Evolutionary conservation across 768 basidiomycete species (phyloP).

Genomic region (Arthromyces matolae): DNA sequence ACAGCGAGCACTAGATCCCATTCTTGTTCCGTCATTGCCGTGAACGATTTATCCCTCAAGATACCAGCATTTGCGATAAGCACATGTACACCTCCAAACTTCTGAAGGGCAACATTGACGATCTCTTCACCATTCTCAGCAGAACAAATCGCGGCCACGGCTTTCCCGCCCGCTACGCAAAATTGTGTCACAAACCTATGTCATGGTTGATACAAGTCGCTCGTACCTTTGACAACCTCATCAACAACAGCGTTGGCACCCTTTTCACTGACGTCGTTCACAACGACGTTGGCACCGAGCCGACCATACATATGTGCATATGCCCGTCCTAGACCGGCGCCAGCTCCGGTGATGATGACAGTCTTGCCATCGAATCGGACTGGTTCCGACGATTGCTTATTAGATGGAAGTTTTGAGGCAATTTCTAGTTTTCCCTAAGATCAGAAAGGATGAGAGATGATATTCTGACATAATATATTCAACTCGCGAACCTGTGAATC

Average conservation of each 20-base stretch:
- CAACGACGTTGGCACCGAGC: slow-evolving; percentile 93
- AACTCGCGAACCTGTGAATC: slow-evolving; percentile 45
- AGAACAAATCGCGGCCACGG: slow-evolving; percentile 76
- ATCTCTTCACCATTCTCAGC: slow-evolving; percentile 91
- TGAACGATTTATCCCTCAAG: slow-evolving; percentile 89
- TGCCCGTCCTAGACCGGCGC: slow-evolving; percentile 87
- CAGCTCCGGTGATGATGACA: slow-evolving; percentile 91
- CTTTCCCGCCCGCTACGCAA: slow-evolving; percentile 93
- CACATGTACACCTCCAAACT: slow-evolving; percentile 85
- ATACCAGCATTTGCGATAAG: slow-evolving; percentile 94
- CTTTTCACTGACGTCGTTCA: slow-evolving; percentile 92
- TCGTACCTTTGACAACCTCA: slow-evolving; percentile 76
- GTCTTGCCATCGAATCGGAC: slow-evolving; percentile 89
- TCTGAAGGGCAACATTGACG: slow-evolving; percentile 80
- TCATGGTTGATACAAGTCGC: no score
- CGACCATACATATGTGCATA: slow-evolving; percentile 91
- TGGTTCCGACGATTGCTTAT: slow-evolving; percentile 61
- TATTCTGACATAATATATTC: not conserved
- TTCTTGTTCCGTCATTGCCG: slow-evolving; percentile 83
- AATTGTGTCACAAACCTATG: no score
- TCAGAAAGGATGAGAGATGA: not conserved
- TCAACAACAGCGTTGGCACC: slow-evolving; percentile 79
- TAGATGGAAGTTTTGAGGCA: slow-evolving; percentile 61
- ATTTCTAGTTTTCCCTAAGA: slow-evolving; percentile 54
- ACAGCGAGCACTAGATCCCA: slow-evolving; percentile 92